Conservation (phyloP, 768 basidiomycete species). For the Boletus eberwhitei region DNA sequence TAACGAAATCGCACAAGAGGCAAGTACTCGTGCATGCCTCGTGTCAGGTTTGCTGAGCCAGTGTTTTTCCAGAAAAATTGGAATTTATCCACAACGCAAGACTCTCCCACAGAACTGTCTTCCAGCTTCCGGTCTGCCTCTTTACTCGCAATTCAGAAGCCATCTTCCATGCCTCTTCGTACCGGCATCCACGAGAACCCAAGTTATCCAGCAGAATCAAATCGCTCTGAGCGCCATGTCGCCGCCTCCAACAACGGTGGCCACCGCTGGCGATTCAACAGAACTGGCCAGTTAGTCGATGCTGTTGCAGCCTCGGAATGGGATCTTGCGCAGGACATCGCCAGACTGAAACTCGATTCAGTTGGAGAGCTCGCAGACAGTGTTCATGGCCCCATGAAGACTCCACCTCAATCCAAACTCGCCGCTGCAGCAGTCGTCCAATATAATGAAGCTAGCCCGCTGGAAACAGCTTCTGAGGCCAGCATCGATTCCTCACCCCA, state of each 20-base stretch:
- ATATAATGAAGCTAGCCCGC: slow-evolving; percentile 62
- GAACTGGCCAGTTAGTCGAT: slow-evolving; percentile 59
- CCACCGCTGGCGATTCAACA: slow-evolving; percentile 62
- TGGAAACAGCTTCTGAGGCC: slow-evolving; percentile 68
- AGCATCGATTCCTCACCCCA: slow-evolving; percentile 75
- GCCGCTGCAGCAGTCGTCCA: slow-evolving; percentile 50
- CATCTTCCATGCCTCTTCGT: slow-evolving; percentile 46
- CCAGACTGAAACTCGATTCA: slow-evolving; percentile 64
- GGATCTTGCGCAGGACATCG: slow-evolving; percentile 73
- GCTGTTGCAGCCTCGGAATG: slow-evolving; percentile 54
- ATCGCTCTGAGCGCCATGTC: slow-evolving; percentile 39
- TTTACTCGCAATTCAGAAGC: slow-evolving; percentile 38
- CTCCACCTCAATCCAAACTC: slow-evolving; percentile 66
- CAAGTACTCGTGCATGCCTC: slow-evolving; percentile 29
- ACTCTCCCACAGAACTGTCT: slow-evolving; percentile 35
- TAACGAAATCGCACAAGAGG: slow-evolving; percentile 45
- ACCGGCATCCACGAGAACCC: slow-evolving; percentile 30
- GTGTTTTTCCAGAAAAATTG: slow-evolving; percentile 40
- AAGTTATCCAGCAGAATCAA: slow-evolving; percentile 18
- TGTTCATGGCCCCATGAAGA: slow-evolving; percentile 50
- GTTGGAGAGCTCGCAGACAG: slow-evolving; percentile 51
- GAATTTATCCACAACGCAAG: slow-evolving; percentile 41
- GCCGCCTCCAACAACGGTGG: slow-evolving; percentile 34
- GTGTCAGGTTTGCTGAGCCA: slow-evolving; percentile 23
- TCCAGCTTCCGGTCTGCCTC: slow-evolving; percentile 30